Percentiles rank a stretch among this genome's conserved stretches.
Conservation (phyloP, 2,329 filamentous ascomycete species). For the Cladosporium sp. region DNA sequence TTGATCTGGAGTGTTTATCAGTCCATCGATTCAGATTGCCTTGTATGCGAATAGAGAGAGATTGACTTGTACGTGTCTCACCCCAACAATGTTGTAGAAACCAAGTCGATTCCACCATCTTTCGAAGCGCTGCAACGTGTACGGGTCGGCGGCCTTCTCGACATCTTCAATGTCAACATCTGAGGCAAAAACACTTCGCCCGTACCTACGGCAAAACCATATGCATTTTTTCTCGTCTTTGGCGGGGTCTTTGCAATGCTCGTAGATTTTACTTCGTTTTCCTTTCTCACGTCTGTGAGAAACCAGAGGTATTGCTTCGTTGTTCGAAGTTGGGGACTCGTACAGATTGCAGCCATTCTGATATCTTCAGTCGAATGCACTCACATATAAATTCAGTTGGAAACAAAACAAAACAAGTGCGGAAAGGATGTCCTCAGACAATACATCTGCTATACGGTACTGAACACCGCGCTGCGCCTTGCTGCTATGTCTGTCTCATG, state of each 20-base stretch:
- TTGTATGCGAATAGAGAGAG: too few species aligned
- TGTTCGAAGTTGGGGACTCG: too few species aligned
- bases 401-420: too few species aligned
- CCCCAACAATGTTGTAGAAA: neutral
- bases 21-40: too few species aligned
- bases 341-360: too few species aligned
- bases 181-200: neutral
- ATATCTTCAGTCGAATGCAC: too few species aligned
- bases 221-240: neutral
- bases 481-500: neutral
- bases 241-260: neutral
- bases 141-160: neutral
- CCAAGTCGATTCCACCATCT: neutral
- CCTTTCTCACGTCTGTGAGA: neutral
- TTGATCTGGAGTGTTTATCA: neutral
- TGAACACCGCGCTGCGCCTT: neutral
- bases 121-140: neutral
- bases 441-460: too few species aligned
- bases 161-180: neutral
- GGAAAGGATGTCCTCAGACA: too few species aligned
- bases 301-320: too few species aligned
- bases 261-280: neutral
- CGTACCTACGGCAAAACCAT: neutral
- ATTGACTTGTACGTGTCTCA: neutral
- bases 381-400: too few species aligned